Base-by-base conservation (phyloP, 1,284 basidiomycete genomes). In the Ceratorhiza oryzae-sativae region DNA sequence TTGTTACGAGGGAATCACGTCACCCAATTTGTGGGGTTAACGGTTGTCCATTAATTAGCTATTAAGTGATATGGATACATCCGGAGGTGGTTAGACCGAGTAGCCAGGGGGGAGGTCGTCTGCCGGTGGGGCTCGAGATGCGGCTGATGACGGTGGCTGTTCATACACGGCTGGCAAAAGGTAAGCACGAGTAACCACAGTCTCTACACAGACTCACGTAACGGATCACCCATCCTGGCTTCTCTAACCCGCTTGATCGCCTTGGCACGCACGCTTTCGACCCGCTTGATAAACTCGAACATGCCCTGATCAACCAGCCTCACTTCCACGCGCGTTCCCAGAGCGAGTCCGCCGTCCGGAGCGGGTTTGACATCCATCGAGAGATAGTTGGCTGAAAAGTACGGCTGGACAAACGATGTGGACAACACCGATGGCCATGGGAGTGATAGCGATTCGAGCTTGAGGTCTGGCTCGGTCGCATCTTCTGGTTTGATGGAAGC, bases 241-340 rank as follows among this genome's bases (percentile, higher is more conserved):
- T 88, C 87, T 56, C 89, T 82, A 77, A 83, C 88, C 90, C 90
- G 91, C 76, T 89, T 90, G 51, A 91, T 86, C 30, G 87, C 87
- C 61, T 85, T 83, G 80, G 92, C 90, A 62, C 91, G 85, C 41
- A 89, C 87, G 82, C 92, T 91, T 81, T 91, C 89, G 63, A 93
- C 79, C 32, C 86, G 78, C 71, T 85, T 86, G 34, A 88, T 87
- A 77, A 93, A 93, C 78, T 87, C 83, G 76, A 91, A 91, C 82
- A 93, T 86, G 9, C 86, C 86, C 62, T 85, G 83, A 77, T 90
- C 85, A 77, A 84, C 86, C 78, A 91, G 84, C 72, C 91, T 84
- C 41, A 93, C 80, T 78, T 92, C 89, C 0, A 84, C 85, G 65
- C 51, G 85, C 25, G 90, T 89, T 0, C 88, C 89, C 1, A 84